Evolutionary conservation across 208 protist genomes (phyloP).

Genomic region (Leishmania arabica): DNA sequence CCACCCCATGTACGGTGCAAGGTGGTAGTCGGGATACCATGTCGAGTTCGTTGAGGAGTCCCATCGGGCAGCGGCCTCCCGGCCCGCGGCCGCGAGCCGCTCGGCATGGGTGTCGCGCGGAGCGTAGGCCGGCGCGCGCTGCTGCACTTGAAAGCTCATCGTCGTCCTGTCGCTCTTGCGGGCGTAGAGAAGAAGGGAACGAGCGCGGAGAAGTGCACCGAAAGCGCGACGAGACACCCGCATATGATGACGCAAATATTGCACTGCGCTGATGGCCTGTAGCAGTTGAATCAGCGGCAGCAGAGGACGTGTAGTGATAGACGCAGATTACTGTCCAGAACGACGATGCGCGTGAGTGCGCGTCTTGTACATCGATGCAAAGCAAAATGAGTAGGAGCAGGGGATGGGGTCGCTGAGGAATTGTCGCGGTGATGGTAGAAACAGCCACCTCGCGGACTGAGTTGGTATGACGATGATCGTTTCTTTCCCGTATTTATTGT

Average conservation of each 20-base stretch:
- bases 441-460: not conserved
- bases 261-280: not conserved
- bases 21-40: slow-evolving; percentile 58
- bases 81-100: slow-evolving; percentile 32
- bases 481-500: not conserved
- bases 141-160: slow-evolving; percentile 6
- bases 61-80: slow-evolving; percentile 15
- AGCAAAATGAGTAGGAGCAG: not conserved
- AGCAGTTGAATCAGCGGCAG: not conserved
- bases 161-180: not conserved
- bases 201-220: not conserved
- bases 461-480: not conserved
- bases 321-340: not conserved
- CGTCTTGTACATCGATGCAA: not conserved
- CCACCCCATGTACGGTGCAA: slow-evolving; percentile 47
- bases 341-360: not conserved
- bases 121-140: slow-evolving; percentile 13
- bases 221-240: not conserved
- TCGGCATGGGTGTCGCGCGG: slow-evolving; percentile 29
- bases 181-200: not conserved
- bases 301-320: not conserved
- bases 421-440: not conserved
- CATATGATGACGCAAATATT: not conserved
- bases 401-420: not conserved
- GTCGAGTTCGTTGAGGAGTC: slow-evolving; percentile 5